Base-by-base conservation (phyloP, 2,329 filamentous ascomycete species). In the Colletotrichum liriopes region DNA sequence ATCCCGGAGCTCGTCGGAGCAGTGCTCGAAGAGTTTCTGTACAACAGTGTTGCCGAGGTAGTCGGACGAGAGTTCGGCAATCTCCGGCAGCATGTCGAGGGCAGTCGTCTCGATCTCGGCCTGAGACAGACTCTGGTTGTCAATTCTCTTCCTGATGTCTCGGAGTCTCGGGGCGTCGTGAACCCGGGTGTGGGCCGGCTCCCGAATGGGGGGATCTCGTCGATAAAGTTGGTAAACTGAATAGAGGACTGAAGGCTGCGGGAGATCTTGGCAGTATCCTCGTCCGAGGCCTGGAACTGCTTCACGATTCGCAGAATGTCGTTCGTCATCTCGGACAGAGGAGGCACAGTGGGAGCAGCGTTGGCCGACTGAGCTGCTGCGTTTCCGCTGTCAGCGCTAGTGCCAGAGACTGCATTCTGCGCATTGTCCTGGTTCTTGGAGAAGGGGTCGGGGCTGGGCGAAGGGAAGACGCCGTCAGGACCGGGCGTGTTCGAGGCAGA, bases 41-140 rank as follows among this genome's bases (percentile, higher is more conserved):
- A 99, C 96, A n/a, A 99, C 96, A 0, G 96, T 99, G 84, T 99
- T 99, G 77, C 96, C 96, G 41, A 99, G 89, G 78, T 99, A 99
- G 82, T 99, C 96, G 0, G 96, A 98, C 2, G 96, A 90, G 32
- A 99, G 87, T 82, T 99, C 96, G 5, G 95, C 94, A 80, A 99
- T 96, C 81, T 99, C 96, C 12, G 96, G 94, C 20, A 99, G 89
- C 96, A 99, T 99, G 74, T 94, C 94, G 73, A 94, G 88, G 51
- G 96, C 96, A 74, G 96, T 97, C 75, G 92, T 93, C 82, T 99
- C 96, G 76, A 98, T 97, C 82, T 99, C 96, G 23, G 92, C 87
- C 73, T 93, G 90, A 1, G 93, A 93, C 81, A 96, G 92, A 71
- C 93, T 94, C 79, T 96, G 94, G 82, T 98, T 98, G 82, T 99